Evolutionary conservation across 2,329 filamentous ascomycete genomes (phyloP).

Genomic region (Simplicillium aogashimaense): DNA sequence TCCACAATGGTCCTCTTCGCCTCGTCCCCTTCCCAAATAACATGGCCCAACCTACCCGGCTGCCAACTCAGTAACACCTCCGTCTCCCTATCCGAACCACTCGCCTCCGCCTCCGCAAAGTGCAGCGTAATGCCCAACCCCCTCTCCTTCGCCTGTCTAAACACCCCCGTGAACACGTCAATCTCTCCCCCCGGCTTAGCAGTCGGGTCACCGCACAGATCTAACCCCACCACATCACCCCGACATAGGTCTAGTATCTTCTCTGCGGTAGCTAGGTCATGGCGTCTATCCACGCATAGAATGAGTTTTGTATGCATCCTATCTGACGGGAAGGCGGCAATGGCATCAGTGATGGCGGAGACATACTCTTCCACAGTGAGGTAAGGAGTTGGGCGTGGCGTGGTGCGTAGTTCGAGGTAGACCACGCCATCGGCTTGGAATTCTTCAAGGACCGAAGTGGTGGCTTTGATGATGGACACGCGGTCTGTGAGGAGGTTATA

Average conservation of each 20-base stretch:
- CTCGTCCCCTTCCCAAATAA: slow-evolving; percentile 59
- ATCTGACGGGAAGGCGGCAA: slow-evolving; percentile 34
- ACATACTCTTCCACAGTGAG: slow-evolving; percentile 58
- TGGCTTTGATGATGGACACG: slow-evolving; percentile 50
- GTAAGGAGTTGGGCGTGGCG: slow-evolving; percentile 53
- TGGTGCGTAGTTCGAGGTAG: slow-evolving; percentile 75
- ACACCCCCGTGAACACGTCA: slow-evolving; percentile 46
- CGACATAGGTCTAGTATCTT: slow-evolving; percentile 47
- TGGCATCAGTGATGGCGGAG: slow-evolving; percentile 52
- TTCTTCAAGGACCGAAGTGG: slow-evolving; percentile 51
- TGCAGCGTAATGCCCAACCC: slow-evolving; percentile 62
- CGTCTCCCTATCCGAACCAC: slow-evolving; percentile 50
- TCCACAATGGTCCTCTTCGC: slow-evolving; percentile 44
- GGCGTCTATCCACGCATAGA: slow-evolving; percentile 63
- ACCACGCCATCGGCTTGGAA: slow-evolving; percentile 63
- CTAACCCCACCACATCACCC: slow-evolving; percentile 59
- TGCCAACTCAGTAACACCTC: slow-evolving; percentile 51
- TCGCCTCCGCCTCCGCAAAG: slow-evolving; percentile 60
- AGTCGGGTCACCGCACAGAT: slow-evolving; percentile 67
- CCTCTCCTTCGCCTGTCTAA: slow-evolving; percentile 41
- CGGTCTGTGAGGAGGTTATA: slow-evolving; percentile 62
- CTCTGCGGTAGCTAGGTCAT: slow-evolving; percentile 47
- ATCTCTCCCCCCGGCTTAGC: slow-evolving; percentile 44
- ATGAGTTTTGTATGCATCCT: slow-evolving; percentile 56
- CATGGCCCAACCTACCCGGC: slow-evolving; percentile 66